Percentiles rank a stretch among this genome's conserved stretches.
Evolutionary conservation across 2,329 filamentous ascomycete genomes (phyloP).

Genomic region (Cadophora sp.): DNA sequence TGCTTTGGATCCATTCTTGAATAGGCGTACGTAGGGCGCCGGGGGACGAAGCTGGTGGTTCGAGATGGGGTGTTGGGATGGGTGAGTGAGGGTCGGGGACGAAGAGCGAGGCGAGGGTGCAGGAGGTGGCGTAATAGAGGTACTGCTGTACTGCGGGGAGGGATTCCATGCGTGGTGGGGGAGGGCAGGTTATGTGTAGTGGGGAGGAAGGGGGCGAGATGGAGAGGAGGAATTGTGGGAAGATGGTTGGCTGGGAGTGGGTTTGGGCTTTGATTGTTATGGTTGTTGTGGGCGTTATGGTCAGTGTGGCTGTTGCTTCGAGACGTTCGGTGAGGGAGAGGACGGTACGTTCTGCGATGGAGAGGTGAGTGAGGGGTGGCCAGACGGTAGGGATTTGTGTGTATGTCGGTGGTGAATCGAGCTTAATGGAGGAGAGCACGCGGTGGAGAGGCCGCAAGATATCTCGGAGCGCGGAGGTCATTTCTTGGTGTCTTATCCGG

Average conservation of each 20-base stretch:
- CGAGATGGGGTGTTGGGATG: neutral
- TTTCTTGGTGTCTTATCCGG: conserved; percentile 40
- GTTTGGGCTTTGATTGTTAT: conserved; percentile 48
- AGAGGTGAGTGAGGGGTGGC: conserved; percentile 30
- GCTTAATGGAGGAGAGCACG: conserved; percentile 35
- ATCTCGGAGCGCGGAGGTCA: conserved; percentile 31
- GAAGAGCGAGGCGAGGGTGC: conserved; percentile 31
- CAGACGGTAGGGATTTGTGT: conserved; percentile 31
- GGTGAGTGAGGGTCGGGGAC: neutral
- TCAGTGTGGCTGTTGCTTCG: conserved; percentile 50
- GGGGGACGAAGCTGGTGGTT: neutral
- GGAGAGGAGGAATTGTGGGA: conserved; percentile 25
- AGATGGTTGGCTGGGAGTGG: conserved; percentile 15
- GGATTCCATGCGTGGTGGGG: conserved; percentile 25
- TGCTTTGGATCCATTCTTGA: conserved; percentile 25
- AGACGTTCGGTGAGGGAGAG: conserved; percentile 50
- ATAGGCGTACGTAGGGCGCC: neutral
- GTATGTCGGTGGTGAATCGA: conserved; percentile 38
- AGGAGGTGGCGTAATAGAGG: conserved; percentile 37
- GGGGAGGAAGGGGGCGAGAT: conserved; percentile 32
- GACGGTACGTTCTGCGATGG: conserved; percentile 48
- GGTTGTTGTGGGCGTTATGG: conserved; percentile 42
- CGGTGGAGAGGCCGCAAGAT: conserved; percentile 35
- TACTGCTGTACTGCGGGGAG: conserved; percentile 37
- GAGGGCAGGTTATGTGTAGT: conserved; percentile 28